Evolutionary conservation across 306 rosid genomes (phyloP), one percentile per base, ranked within the genome.

Genomic region (Heteromeles arbutifolia): DNA sequence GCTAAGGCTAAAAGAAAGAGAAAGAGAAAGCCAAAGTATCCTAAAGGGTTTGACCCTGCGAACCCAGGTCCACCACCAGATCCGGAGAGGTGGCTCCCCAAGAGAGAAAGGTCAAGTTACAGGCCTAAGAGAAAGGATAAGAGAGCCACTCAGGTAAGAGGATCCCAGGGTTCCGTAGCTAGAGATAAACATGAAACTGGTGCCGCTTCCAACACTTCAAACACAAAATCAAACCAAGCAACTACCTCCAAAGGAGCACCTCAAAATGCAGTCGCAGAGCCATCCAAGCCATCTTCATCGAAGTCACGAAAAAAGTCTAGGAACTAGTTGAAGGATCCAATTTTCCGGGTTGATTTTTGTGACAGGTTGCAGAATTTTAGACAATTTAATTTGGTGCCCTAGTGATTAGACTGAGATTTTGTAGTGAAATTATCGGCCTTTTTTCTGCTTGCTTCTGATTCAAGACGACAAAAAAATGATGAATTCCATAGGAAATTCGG

Each of bases 11-110:
- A 92, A 93, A 92, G 85, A 76, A 96, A 92, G 92, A 87, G 99
- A 81, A 92, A 92, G 91, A 90, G 99, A 88, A 96, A 96, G 90
- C 98, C 97, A 61, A 90, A 79, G 85, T 96, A 96, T 83, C 99
- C 98, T 45, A 96, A 90, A 85, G 97, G 99, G 78, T 96, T 86
- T 80, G 96, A 96, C 80, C 97, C 97, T 9, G 92, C 90, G 18
- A 96, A 92, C 77, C 98, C 98, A 43, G 99, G 99, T 76, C 97
- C 99, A 65, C 93, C 93, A 32, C 99, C 98, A 4, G 99, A 96
- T 80, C 99, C 99, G 18, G 98, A 92, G 79, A 88, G 99, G 79
- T 96, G 99, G 99, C 99, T 96, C 81, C 99, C 99, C 14, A 96
- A 79, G 90, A 87, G 98, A 78, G 98, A 96, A 76, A 90, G 99